phyloP scores from a whole-genome alignment of 352 stramenopile species.

The Pythium folliculosum region DNA sequence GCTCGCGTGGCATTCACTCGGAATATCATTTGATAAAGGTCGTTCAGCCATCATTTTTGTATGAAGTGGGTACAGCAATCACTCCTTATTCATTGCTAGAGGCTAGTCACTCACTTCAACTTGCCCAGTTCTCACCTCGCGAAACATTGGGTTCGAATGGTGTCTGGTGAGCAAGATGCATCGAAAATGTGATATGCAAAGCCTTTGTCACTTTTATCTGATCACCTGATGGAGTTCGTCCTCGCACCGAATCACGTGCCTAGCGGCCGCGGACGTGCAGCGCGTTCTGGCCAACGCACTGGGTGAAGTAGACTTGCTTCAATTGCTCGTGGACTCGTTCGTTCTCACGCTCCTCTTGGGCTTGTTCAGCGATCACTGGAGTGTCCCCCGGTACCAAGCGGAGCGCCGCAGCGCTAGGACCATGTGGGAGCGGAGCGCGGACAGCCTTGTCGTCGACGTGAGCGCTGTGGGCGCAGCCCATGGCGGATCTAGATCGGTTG shows the following conservation, averaged over 20 bases:
- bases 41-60: not conserved
- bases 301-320: not conserved
- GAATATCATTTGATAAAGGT: not conserved
- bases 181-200: too few species aligned
- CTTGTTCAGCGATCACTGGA: not conserved
- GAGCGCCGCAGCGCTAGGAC: not conserved
- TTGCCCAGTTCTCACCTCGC: not conserved
- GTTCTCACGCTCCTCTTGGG: not conserved
- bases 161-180: too few species aligned
- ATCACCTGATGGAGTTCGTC: not conserved
- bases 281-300: not conserved
- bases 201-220: too few species aligned
- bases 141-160: too few species aligned
- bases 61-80: not conserved
- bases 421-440: not conserved
- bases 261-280: not conserved
- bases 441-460: not conserved
- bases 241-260: not conserved
- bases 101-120: not conserved
- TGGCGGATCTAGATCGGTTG: not conserved
- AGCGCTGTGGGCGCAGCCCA: not conserved
- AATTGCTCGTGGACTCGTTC: not conserved
- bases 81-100: not conserved
- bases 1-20: too few species aligned
- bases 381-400: not conserved